A percentile compares a stretch with the other conserved stretches of the same genome.
phyloP scores from a whole-genome alignment of 306 rosid genomes.

The Trifolium subterraneum region DNA sequence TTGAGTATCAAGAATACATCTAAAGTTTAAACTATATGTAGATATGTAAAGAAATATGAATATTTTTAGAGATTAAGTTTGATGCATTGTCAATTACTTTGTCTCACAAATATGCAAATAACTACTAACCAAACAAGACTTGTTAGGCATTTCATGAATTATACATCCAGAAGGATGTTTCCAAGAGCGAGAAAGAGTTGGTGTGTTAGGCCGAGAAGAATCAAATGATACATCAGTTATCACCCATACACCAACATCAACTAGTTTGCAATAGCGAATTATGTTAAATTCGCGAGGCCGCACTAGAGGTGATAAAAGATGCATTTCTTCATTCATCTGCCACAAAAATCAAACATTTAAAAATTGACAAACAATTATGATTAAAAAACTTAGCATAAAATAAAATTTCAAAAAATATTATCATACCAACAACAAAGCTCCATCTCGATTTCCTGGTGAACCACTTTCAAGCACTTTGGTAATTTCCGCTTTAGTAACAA shows the following conservation, averaged over 20 bases:
- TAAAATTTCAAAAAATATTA: not conserved
- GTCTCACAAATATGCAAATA: not conserved
- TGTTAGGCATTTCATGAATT: slow-evolving; percentile 62
- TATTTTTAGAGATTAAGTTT: too few relatives aligned
- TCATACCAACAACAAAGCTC: slow-evolving; percentile 69
- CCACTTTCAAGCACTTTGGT: slow-evolving; percentile 61
- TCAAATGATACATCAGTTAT: slow-evolving; percentile 66
- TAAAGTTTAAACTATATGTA: too few relatives aligned
- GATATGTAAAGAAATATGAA: too few relatives aligned
- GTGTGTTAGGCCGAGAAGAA: not conserved
- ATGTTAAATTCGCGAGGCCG: slow-evolving; percentile 59
- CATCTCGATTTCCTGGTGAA: slow-evolving; percentile 49
- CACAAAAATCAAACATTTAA: not conserved
- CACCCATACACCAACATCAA: slow-evolving; percentile 52
- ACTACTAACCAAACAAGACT: slow-evolving; percentile 61
- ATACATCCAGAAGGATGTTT: slow-evolving; percentile 79
- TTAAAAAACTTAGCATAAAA: not conserved
- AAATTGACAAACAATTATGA: not conserved
- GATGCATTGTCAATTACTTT: too few relatives aligned
- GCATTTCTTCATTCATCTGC: slow-evolving; percentile 78
- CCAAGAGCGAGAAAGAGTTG: not conserved
- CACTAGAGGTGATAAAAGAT: slow-evolving; percentile 71
- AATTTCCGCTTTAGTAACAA: slow-evolving; percentile 59
- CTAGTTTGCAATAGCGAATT: slow-evolving; percentile 49
- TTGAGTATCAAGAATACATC: not conserved